Conservation (phyloP, 169 alveolate genomes). For the Plasmodium gaboni region DNA sequence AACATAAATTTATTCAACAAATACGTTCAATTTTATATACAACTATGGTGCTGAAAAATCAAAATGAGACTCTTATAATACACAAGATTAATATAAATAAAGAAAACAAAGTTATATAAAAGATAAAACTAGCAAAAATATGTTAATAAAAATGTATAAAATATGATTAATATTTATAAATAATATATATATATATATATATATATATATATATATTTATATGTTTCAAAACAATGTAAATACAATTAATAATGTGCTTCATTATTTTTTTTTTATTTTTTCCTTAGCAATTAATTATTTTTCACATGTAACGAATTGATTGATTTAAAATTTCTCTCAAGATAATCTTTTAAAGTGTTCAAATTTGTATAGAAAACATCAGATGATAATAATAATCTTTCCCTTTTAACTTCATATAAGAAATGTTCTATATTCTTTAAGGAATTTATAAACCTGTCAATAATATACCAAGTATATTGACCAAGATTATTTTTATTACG, state of each 20-base stretch:
- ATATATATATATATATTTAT: too few relatives aligned
- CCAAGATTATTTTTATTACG: slow-evolving; percentile 85
- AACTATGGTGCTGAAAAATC: too few relatives aligned
- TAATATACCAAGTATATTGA: slow-evolving; percentile 85
- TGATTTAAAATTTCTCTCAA: slow-evolving; percentile 61
- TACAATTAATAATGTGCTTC: not conserved
- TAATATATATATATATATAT: too few relatives aligned
- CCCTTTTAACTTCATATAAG: slow-evolving; percentile 55
- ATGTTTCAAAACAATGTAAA: too few relatives aligned
- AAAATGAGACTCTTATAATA: too few relatives aligned
- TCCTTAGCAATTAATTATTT: not conserved
- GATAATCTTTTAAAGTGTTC: slow-evolving; percentile 30
- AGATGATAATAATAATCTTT: slow-evolving; percentile 18
- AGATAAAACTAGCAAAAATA: too few relatives aligned
- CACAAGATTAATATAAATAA: too few relatives aligned
- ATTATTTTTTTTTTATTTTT: not conserved
- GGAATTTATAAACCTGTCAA: slow-evolving; percentile 78
- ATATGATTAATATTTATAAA: too few relatives aligned
- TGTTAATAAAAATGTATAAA: too few relatives aligned
- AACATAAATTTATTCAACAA: too few relatives aligned
- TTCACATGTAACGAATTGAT: slow-evolving; percentile 44
- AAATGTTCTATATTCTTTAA: slow-evolving; percentile 78
- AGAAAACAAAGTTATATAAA: too few relatives aligned
- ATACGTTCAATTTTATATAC: too few relatives aligned
- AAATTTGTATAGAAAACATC: slow-evolving; percentile 56